phyloP scores from a whole-genome alignment of 257 asterid genomes.

The Solanum acaule region DNA sequence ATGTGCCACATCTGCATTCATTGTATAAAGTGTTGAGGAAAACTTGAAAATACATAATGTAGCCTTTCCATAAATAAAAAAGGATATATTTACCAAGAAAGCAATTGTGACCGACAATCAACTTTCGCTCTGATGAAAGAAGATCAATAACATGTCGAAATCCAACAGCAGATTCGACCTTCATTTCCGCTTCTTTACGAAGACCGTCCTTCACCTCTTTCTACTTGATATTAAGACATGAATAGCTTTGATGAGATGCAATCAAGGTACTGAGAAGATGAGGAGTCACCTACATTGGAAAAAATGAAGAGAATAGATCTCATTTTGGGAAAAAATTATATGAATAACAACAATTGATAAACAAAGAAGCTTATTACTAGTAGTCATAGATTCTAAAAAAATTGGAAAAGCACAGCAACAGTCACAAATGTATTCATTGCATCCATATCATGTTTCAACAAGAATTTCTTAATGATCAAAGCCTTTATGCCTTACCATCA shows the following conservation, averaged over 20 bases:
- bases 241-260: conserved; percentile 3
- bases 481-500: conserved; percentile 50
- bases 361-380: background rate
- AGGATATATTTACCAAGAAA: conserved; percentile 58
- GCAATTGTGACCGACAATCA: conserved; percentile 92
- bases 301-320: background rate
- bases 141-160: conserved; percentile 87
- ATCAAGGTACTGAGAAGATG: background rate
- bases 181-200: conserved; percentile 48
- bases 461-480: background rate
- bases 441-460: background rate
- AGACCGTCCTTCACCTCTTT: conserved; percentile 49
- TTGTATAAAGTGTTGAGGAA: background rate
- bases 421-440: background rate
- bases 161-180: conserved; percentile 64
- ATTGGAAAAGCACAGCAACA: background rate
- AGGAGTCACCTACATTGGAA: background rate
- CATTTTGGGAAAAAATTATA: background rate
- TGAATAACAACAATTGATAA: background rate
- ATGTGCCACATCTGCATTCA: conserved; percentile 75
- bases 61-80: background rate
- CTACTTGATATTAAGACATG: conserved; percentile 30
- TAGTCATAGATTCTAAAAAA: background rate
- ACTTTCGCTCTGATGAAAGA: conserved; percentile 71
- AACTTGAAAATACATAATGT: background rate